Percentiles rank a stretch among this genome's conserved stretches.
Evolutionary conservation across 1,284 basidiomycete genomes (phyloP).

Genomic region (Ceratobasidium sp.): DNA sequence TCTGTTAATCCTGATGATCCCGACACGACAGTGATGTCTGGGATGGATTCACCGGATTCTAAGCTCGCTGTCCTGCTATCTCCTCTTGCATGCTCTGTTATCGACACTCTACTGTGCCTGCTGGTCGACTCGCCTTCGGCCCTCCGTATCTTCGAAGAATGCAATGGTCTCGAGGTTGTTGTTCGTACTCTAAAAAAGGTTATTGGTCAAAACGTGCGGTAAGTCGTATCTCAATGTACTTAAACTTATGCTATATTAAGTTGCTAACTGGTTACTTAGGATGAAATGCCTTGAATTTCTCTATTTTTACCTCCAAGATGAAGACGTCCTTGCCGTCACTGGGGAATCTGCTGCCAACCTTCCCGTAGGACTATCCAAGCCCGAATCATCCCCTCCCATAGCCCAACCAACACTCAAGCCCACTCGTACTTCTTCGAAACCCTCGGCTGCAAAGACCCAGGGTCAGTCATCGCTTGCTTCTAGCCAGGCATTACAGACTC

Average conservation of each 20-base stretch:
- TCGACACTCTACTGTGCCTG: slow-evolving; percentile 82
- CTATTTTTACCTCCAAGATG: slow-evolving; percentile 88
- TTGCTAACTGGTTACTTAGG: slow-evolving; percentile 53
- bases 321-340: slow-evolving; percentile 52
- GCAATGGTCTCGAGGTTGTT: slow-evolving; percentile 74
- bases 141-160: slow-evolving; percentile 75
- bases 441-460: slow-evolving; percentile 24
- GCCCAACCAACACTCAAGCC: slow-evolving; percentile 43
- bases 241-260: not conserved
- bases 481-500: slow-evolving; percentile 38
- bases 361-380: slow-evolving; percentile 21
- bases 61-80: slow-evolving; percentile 8
- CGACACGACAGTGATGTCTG: slow-evolving; percentile 49
- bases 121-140: slow-evolving; percentile 79
- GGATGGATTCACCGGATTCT: slow-evolving; percentile 48
- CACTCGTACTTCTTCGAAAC: slow-evolving; percentile 44
- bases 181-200: slow-evolving; percentile 82
- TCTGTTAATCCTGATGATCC: slow-evolving; percentile 34
- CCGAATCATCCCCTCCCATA: not conserved
- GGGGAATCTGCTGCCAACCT: slow-evolving; percentile 43
- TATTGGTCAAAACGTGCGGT: slow-evolving; percentile 83
- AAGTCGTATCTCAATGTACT: slow-evolving; percentile 46
- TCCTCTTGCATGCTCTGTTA: slow-evolving; percentile 62
- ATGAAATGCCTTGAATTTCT: slow-evolving; percentile 93
- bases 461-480: slow-evolving; percentile 41